A percentile compares a stretch with the other conserved stretches of the same genome.
These are phyloP conservation scores for Colletotrichum musae DNA, from an alignment of 2,329 filamentous ascomycete species.

Conservation along the genomic window DNA sequence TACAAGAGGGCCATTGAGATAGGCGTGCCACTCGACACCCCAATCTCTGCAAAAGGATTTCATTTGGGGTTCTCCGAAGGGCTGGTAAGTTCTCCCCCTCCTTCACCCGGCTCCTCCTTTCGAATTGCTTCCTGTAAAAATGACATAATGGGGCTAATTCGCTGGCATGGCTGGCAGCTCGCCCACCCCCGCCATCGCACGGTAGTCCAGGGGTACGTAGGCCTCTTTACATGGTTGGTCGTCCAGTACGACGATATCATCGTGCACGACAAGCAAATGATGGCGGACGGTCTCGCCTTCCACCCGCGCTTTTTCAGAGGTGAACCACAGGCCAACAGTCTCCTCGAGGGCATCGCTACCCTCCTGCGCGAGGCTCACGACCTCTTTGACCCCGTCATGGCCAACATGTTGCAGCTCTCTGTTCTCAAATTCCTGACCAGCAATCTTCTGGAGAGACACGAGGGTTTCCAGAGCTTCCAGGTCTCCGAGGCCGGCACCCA, in stretches of 20 bases:
- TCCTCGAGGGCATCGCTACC: conserved; percentile 40
- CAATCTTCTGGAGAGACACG: conserved; percentile 44
- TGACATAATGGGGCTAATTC: conserved; percentile 22
- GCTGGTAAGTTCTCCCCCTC: conserved; percentile 28
- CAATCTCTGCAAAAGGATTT: conserved; percentile 43
- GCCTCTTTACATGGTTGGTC: conserved; percentile 44
- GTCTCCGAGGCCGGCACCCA: conserved; percentile 39
- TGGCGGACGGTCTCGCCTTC: conserved; percentile 41
- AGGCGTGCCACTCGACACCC: conserved; percentile 42
- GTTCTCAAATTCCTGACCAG: conserved; percentile 44
- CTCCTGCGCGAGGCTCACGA: conserved; percentile 42
- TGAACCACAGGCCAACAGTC: conserved; percentile 42
- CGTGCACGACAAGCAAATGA: conserved; percentile 42
- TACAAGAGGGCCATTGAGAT: conserved; percentile 42
- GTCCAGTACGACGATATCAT: conserved; percentile 44
- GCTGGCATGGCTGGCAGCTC: conserved; percentile 32
- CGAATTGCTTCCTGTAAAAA: neutral
- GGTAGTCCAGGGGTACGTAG: conserved; percentile 42
- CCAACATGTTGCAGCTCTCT: conserved; percentile 43
- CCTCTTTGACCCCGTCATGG: conserved; percentile 42
- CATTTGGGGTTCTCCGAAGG: conserved; percentile 42
- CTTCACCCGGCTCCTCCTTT: neutral
- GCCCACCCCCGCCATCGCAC: conserved; percentile 43
- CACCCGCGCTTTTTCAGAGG: conserved; percentile 42
- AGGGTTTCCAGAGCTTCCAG: conserved; percentile 41